These are phyloP conservation scores for Metrosideros polymorpha DNA, from an alignment of 441 rosid genomes.

Conservation along the genomic window DNA sequence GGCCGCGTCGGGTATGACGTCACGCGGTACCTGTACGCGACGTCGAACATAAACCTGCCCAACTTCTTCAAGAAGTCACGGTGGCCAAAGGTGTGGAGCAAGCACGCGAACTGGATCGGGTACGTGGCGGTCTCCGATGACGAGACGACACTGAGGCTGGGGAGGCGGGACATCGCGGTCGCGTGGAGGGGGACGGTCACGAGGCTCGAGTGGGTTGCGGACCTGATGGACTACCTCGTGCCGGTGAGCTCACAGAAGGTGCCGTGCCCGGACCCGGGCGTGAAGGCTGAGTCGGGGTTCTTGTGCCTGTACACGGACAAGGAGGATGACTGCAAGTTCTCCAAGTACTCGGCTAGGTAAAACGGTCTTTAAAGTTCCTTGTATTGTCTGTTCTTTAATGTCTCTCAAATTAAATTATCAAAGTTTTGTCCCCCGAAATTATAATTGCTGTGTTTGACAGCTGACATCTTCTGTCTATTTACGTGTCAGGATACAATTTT, in stretches of 20 bases:
- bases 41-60: conserved; percentile 55
- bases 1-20: conserved; percentile 30
- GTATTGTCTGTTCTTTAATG: not conserved
- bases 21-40: conserved; percentile 49
- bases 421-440: not conserved
- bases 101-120: conserved; percentile 62
- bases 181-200: conserved; percentile 65
- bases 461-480: not conserved
- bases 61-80: conserved; percentile 58
- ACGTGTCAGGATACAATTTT: not conserved
- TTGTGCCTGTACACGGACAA: conserved; percentile 42
- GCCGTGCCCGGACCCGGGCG: conserved; percentile 52
- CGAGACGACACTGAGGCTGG: conserved; percentile 23
- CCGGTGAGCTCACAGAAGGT: conserved; percentile 33
- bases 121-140: conserved; percentile 50
- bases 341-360: conserved; percentile 32
- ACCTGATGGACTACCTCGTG: conserved; percentile 51
- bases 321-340: conserved; percentile 33
- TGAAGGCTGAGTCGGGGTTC: conserved; percentile 53
- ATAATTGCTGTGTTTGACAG: not conserved
- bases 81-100: conserved; percentile 62
- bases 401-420: not conserved
- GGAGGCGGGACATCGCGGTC: conserved; percentile 43
- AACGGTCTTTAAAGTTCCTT: not conserved
- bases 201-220: conserved; percentile 47